Base-by-base conservation (phyloP, 768 basidiomycete species). In the Rhodotorula kratochvilovae region DNA sequence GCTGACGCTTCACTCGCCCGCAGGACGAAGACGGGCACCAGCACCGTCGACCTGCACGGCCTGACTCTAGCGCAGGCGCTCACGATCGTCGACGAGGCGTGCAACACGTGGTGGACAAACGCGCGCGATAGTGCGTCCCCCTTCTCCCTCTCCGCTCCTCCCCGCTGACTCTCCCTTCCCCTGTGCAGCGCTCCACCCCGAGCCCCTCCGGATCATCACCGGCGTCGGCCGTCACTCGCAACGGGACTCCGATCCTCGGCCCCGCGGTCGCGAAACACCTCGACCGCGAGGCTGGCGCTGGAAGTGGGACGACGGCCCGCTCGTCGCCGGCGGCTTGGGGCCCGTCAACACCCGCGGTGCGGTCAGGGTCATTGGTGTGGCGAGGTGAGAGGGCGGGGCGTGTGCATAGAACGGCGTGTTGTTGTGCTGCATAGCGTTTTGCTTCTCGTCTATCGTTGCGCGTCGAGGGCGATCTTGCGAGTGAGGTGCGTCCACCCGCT, bases 211-310 rank as follows among this genome's bases (percentile, higher is more conserved):
- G 11, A 78, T 78, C 71, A 66, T 78, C 56, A 77, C 76, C 6
- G 77, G 77, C 12, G 66, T 73, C 21, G 77, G 77, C 21, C 69
- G 70, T 0, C 77, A 78, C 61, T 77, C 76, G n/a, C 17, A 67
- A 67, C 51, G 58, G 72, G 19, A 67, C 57, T 2, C 68, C 77
- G 10, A 56, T 78, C 63, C 67, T 78, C 43, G 54, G 66, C 2
- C 77, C 77, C 8, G 76, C 74, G 31, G 76, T 78, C 12, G 61
- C 63, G 15, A 72, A 72, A 53, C 68, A 76, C 50, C 69, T 78
- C 51, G 77, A 78, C 61, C 46, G 68, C 33, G 61, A 77, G 74
- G 74, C 16, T 78, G 70, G 76, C 57, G 68, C 29, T 76, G 74
- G 74, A 61, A 51, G 50, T 74, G 63, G 62, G 73, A 74, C 61